Conservation (phyloP, 805 yeast genomes). For the Candida yuanshanica region DNA sequence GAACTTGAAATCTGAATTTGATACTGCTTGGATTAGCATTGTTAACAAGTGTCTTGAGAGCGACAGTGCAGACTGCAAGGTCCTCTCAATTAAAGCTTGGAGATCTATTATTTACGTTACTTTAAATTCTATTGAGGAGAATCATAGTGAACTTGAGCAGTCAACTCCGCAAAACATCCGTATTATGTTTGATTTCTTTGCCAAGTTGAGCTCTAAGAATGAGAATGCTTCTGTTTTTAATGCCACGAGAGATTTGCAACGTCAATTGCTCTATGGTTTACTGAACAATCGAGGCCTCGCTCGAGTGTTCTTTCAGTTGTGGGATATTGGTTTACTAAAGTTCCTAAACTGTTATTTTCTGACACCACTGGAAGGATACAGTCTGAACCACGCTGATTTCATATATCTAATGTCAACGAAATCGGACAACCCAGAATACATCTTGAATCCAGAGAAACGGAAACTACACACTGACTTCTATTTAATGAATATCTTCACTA, state of each 20-base stretch:
- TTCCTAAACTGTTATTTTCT: not conserved
- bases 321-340: not conserved
- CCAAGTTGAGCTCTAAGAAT: not conserved
- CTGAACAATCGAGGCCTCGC: not conserved
- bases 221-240: not conserved
- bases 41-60: not conserved
- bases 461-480: not conserved
- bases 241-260: not conserved
- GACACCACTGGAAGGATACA: too few species aligned
- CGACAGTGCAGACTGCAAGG: conserved; percentile 3
- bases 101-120: conserved; percentile 11
- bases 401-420: not conserved
- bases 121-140: conserved; percentile 3
- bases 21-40: conserved; percentile 4
- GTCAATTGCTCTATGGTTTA: not conserved
- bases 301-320: not conserved
- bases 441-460: not conserved
- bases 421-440: not conserved
- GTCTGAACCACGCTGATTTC: too few species aligned
- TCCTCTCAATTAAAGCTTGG: conserved; percentile 12
- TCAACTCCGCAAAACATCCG: not conserved
- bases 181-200: conserved; percentile 7
- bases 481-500: not conserved
- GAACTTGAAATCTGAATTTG: not conserved
- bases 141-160: not conserved